These are phyloP conservation scores for Thelonectria blattea DNA, from an alignment of 2,329 filamentous ascomycete species.

Conservation along the genomic window DNA sequence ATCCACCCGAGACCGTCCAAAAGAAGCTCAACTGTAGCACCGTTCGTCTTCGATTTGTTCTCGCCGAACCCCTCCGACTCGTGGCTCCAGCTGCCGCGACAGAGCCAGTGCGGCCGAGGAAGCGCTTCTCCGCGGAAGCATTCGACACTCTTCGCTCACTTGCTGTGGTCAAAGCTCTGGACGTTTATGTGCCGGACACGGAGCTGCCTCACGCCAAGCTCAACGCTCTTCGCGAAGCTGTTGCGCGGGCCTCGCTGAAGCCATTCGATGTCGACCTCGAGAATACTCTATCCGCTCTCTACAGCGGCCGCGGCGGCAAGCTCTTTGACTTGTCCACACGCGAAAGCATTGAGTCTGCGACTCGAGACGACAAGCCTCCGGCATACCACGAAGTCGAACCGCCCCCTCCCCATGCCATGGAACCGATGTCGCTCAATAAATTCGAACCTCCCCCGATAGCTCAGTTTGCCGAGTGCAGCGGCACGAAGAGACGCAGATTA, in stretches of 20 bases:
- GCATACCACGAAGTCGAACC: conserved; percentile 9
- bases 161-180: background rate
- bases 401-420: background rate
- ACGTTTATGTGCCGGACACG: conserved; percentile 16
- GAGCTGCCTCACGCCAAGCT: conserved; percentile 8
- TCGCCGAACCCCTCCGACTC: conserved; percentile 1
- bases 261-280: conserved; percentile 8
- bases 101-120: conserved; percentile 14
- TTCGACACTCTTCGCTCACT: conserved; percentile 12
- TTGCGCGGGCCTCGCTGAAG: conserved; percentile 2
- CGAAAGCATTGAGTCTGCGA: background rate
- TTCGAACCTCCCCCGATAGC: background rate
- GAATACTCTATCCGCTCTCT: conserved; percentile 1
- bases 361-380: conserved; percentile 4
- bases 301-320: conserved; percentile 9
- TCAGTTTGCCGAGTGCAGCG: background rate
- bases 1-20: conserved; percentile 2
- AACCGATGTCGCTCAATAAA: background rate
- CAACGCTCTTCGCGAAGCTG: conserved; percentile 12
- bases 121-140: conserved; percentile 8
- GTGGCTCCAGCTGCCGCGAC: background rate
- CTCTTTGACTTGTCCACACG: background rate
- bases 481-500: conserved; percentile 8
- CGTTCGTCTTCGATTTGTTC: conserved; percentile 7
- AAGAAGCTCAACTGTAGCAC: conserved; percentile 12